phyloP scores from a whole-genome alignment of 2,329 filamentous ascomycete genomes.

The Xylaria sp. region DNA sequence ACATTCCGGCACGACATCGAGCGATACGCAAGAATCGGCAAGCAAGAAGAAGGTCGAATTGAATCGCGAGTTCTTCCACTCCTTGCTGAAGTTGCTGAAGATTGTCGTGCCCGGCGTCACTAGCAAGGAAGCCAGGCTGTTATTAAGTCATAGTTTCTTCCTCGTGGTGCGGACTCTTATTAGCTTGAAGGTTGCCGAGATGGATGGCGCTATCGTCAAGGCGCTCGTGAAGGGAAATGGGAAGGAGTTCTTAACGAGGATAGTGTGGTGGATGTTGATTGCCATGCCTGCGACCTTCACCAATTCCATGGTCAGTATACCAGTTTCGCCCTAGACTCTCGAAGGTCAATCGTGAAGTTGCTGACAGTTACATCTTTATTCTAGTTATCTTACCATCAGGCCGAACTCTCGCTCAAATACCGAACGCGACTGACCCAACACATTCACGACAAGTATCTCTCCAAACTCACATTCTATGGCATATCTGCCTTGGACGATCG shows the following conservation, averaged over 20 bases:
- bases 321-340: slow-evolving; percentile 16
- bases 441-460: slow-evolving; percentile 95
- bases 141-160: slow-evolving; percentile 94
- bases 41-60: slow-evolving; percentile 81
- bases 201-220: slow-evolving; percentile 94
- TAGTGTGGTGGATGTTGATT: slow-evolving; percentile 99
- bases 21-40: slow-evolving; percentile 47
- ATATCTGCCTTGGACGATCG: slow-evolving; percentile 94
- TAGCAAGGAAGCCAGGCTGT: slow-evolving; percentile 85
- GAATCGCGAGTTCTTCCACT: slow-evolving; percentile 83
- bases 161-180: slow-evolving; percentile 90
- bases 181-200: slow-evolving; percentile 93
- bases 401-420: slow-evolving; percentile 91
- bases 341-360: background rate
- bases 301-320: slow-evolving; percentile 89
- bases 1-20: slow-evolving; percentile 63
- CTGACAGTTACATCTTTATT: slow-evolving; percentile 6
- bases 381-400: slow-evolving; percentile 95
- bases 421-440: slow-evolving; percentile 91
- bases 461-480: slow-evolving; percentile 98
- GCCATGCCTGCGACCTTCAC: slow-evolving; percentile 97
- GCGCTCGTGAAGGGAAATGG: slow-evolving; percentile 91
- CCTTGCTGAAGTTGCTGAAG: slow-evolving; percentile 78
- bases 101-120: slow-evolving; percentile 93
- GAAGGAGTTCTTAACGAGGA: slow-evolving; percentile 85